These are phyloP conservation scores for Phellopilus nigrolimitatus DNA, from an alignment of 1,284 basidiomycete genomes.

Conservation along the genomic window DNA sequence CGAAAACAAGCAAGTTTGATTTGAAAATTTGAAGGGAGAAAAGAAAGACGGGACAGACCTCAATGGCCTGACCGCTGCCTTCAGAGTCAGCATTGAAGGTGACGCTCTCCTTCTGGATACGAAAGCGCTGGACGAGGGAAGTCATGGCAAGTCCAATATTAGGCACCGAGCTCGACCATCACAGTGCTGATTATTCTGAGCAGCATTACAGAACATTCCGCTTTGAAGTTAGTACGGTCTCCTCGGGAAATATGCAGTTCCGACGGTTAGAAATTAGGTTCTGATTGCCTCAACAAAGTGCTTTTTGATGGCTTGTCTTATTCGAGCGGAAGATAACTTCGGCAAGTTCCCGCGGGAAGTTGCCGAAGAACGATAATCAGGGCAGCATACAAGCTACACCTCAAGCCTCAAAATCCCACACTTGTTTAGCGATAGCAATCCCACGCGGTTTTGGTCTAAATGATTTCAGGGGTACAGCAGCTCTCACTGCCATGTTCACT, in stretches of 20 bases:
- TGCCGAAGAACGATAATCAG: background rate
- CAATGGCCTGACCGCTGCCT: conserved; percentile 2
- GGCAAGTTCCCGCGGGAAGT: background rate
- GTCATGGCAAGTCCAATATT: background rate
- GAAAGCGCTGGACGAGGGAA: conserved; percentile 7
- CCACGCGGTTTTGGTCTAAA: no score
- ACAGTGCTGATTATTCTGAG: no score
- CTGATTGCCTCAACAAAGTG: background rate
- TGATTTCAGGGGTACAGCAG: no score
- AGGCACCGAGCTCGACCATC: background rate
- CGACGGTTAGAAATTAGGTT: background rate
- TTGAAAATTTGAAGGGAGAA: background rate
- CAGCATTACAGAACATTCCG: no score
- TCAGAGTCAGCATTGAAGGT: conserved; percentile 1
- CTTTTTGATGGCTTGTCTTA: no score
- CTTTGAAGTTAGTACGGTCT: no score
- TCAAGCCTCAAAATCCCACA: no score
- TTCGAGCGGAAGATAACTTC: no score
- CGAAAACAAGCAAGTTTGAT: background rate
- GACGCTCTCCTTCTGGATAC: conserved; percentile 6
- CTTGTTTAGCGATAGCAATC: no score
- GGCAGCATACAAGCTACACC: no score
- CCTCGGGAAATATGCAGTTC: no score
- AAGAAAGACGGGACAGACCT: background rate
- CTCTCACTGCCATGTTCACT: no score